phyloP scores from a whole-genome alignment of 2,329 filamentous ascomycete species.

The Ilyonectria sp. region DNA sequence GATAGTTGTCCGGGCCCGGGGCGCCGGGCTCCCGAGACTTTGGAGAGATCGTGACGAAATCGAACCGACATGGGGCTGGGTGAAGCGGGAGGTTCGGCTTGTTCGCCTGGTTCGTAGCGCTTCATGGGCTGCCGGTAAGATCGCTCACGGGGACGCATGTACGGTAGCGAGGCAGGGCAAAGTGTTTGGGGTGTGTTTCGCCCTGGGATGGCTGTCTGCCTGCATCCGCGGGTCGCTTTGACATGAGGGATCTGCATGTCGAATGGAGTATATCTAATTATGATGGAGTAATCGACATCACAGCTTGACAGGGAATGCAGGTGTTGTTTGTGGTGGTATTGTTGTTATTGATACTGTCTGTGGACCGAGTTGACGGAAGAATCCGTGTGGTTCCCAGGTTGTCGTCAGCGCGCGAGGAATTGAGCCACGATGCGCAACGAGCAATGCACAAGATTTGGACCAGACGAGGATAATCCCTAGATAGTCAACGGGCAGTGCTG shows the following conservation, averaged over 20 bases:
- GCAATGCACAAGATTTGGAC: neutral
- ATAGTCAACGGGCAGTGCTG: neutral
- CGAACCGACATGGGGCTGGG: constrained; percentile 1
- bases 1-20: too few relatives aligned
- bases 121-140: neutral
- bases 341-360: neutral
- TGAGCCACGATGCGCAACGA: neutral
- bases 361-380: neutral
- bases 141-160: neutral
- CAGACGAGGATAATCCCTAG: neutral
- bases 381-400: neutral
- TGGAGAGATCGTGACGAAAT: constrained; percentile 10
- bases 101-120: constrained; percentile 36
- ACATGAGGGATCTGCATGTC: constrained; percentile 15
- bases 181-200: constrained; percentile 19
- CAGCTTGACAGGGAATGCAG: constrained; percentile 10
- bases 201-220: constrained; percentile 13
- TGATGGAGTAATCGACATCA: constrained; percentile 12
- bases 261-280: constrained; percentile 8
- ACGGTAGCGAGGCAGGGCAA: constrained; percentile 16
- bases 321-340: neutral
- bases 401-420: neutral
- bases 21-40: constrained; percentile 14
- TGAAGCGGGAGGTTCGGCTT: constrained; percentile 37
- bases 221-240: constrained; percentile 13